These are phyloP conservation scores for Schoenoplectus tabernaemontani DNA, from an alignment of 202 grass and related monocot genomes.

Conservation along the genomic window DNA sequence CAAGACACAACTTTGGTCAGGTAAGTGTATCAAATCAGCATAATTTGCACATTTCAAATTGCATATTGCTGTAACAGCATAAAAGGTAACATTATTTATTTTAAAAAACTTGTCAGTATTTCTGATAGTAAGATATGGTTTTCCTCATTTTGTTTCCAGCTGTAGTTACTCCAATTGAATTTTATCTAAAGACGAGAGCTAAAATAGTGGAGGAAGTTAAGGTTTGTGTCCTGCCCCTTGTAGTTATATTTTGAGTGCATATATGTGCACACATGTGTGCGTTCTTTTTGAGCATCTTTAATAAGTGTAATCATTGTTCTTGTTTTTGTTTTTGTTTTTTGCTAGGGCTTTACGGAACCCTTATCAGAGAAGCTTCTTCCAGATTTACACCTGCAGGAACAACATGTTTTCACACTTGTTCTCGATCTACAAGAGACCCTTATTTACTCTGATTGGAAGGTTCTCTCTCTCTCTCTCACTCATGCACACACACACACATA, in stretches of 20 bases:
- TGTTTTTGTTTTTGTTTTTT: conserved; percentile 24
- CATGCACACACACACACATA: neutral
- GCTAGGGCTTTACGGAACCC: conserved; percentile 88
- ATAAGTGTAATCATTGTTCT: conserved; percentile 18
- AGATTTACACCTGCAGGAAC: conserved; percentile 81
- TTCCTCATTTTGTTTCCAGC: conserved; percentile 35
- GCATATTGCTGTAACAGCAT: neutral
- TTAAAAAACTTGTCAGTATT: neutral
- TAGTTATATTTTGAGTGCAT: conserved; percentile 13
- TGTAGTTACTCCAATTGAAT: conserved; percentile 49
- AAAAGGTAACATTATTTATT: conserved; percentile 8
- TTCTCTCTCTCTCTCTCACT: conserved; percentile 5
- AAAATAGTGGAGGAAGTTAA: conserved; percentile 83
- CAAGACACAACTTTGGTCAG: conserved; percentile 62
- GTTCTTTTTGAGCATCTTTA: conserved; percentile 8
- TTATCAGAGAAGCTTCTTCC: conserved; percentile 98
- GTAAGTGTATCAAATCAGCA: conserved; percentile 29
- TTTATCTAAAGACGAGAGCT: conserved; percentile 68
- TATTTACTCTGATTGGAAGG: conserved; percentile 97
- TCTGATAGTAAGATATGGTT: conserved; percentile 10
- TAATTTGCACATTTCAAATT: conserved; percentile 16
- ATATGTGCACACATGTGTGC: neutral
- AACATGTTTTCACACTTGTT: conserved; percentile 92
- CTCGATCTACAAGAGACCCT: conserved; percentile 96
- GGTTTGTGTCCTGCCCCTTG: conserved; percentile 35